Conservation (phyloP, 2,329 filamentous ascomycete species). For the Trichoderma brevicompactum region DNA sequence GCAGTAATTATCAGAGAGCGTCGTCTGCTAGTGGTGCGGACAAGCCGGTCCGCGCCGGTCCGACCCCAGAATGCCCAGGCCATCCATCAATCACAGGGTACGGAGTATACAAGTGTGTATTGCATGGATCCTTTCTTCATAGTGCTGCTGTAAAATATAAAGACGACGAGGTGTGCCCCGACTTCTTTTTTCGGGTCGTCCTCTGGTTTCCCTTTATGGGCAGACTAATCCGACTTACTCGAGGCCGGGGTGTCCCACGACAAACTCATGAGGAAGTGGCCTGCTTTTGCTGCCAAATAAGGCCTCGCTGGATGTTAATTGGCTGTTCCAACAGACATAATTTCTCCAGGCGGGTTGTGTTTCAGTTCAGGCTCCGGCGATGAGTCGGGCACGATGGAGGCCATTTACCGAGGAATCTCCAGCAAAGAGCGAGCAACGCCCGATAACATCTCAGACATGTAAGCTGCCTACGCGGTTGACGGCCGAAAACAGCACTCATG, state of each 20-base stretch:
- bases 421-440: constrained; percentile 14
- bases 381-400: constrained; percentile 11
- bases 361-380: constrained; percentile 16
- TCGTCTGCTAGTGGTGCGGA: background rate
- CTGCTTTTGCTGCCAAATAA: background rate
- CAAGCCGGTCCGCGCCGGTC: constrained; percentile 15
- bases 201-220: no score
- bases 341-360: background rate
- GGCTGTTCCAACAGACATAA: background rate
- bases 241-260: no score
- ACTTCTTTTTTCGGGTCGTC: no score
- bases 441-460: background rate
- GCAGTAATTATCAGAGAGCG: constrained; percentile 17
- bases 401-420: constrained; percentile 23
- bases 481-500: background rate
- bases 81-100: background rate
- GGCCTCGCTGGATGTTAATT: background rate
- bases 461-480: background rate
- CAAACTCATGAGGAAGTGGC: no score
- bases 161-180: no score
- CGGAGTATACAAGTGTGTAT: no score
- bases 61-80: constrained; percentile 3
- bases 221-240: no score
- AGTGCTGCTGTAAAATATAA: no score
- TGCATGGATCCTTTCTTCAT: no score